These are phyloP conservation scores for Talaromyces piceae DNA, from an alignment of 2,329 filamentous ascomycete species.

Conservation along the genomic window DNA sequence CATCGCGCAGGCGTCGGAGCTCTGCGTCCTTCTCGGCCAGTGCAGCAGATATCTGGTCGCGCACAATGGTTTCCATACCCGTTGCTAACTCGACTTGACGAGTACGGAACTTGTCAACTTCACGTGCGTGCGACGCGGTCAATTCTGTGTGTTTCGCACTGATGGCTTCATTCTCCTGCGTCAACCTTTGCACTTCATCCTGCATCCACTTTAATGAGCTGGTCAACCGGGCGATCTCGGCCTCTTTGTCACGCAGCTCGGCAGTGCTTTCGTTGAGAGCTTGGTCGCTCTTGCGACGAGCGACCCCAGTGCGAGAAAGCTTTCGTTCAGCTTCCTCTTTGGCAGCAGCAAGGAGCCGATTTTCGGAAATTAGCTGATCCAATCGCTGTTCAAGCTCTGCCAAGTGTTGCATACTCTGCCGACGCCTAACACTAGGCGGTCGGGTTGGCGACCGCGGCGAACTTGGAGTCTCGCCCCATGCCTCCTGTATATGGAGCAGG, in stretches of 20 bases:
- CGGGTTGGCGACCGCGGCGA: conserved; percentile 89
- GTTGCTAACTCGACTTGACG: conserved; percentile 57
- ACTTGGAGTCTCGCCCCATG: conserved; percentile 75
- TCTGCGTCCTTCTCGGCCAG: conserved; percentile 79
- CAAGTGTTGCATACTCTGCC: conserved; percentile 94
- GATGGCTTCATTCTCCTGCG: conserved; percentile 74
- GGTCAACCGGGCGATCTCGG: conserved; percentile 75
- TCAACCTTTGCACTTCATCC: conserved; percentile 71
- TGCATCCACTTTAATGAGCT: conserved; percentile 72
- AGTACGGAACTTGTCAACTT: conserved; percentile 61
- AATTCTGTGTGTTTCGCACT: conserved; percentile 70
- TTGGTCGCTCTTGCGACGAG: conserved; percentile 48
- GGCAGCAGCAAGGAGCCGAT: conserved; percentile 68
- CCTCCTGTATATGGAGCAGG: conserved; percentile 57
- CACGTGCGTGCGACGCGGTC: conserved; percentile 62
- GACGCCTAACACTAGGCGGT: conserved; percentile 90
- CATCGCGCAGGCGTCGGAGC: conserved; percentile 66
- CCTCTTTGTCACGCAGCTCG: conserved; percentile 71
- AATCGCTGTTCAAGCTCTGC: conserved; percentile 77
- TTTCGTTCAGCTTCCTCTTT: conserved; percentile 61
- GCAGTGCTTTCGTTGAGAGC: conserved; percentile 58
- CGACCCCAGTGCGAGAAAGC: conserved; percentile 48
- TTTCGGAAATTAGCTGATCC: conserved; percentile 79
- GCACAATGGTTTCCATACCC: conserved; percentile 56
- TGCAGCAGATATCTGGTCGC: conserved; percentile 54